Base-by-base conservation (phyloP, 768 basidiomycete genomes). In the Jaapia argillacea region DNA sequence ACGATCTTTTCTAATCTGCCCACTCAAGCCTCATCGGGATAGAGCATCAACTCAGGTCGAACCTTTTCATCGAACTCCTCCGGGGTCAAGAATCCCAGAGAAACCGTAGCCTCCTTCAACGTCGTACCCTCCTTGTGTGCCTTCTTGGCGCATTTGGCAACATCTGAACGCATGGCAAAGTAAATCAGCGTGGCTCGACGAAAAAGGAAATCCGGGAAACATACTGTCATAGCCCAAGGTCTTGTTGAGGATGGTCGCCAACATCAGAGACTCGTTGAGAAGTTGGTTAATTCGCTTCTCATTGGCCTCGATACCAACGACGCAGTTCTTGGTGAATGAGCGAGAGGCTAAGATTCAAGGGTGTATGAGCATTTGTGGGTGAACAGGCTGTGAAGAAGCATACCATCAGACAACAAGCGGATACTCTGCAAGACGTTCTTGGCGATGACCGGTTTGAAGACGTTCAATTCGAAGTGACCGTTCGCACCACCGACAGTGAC, bases 121-220 rank as follows among this genome's bases (percentile, higher is more conserved):
- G 96, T 98, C 40, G 82, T 87, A 22, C 96, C 96, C 65, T 99
- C 92, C 62, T 85, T 90, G 73, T 98, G 96, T n/a, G 96, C 96
- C 64, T 98, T 98, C 77, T 99, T 99, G 23, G 96, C 96, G 57
- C 87, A 90, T 67, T 88, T 92, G 40, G 96, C 96, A 40, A 98
- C 96, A 65, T 96, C 92, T 97, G 13, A 31, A 48, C 46, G 14
- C 57, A 43, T 46, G 39, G 39, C 37, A 42, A 53, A 41, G 25
- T 24, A 31, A 3, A 6, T 22, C 16, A 14, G 18, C 44, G 6
- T 33, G 31, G 44, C 36, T 23, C 6, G 36, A 18, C 25, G 7
- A 13, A 39, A 18, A 38, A 26, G 24, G 12, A 21, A 24, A 16
- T 7, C 10, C 35, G 14, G n/a, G 41, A 44, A 44, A 70, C 91